Evolutionary conservation across 169 alveolate genomes (phyloP).

Genomic region (Besnoitia besnoiti): DNA sequence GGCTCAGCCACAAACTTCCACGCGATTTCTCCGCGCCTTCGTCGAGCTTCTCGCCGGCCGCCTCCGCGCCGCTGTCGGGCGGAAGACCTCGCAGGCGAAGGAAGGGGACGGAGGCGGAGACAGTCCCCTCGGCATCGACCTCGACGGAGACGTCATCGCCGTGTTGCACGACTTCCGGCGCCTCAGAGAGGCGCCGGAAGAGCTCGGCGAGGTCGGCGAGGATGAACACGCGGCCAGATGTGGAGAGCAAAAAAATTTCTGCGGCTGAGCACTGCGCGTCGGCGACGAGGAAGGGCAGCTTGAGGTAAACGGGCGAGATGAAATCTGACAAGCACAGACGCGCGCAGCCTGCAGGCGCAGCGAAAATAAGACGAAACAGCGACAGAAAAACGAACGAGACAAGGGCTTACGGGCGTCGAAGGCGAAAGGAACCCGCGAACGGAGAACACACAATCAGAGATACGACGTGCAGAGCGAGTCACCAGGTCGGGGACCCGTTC

Average conservation of each 20-base stretch:
- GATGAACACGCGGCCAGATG: conserved; percentile 43
- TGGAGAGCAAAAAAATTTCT: conserved; percentile 37
- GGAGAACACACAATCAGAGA: no score
- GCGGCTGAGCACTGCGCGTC: conserved; percentile 57
- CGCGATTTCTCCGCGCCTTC: background rate
- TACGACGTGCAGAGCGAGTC: no score
- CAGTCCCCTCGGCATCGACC: background rate
- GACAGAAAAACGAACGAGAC: background rate
- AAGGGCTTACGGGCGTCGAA: background rate
- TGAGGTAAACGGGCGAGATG: background rate
- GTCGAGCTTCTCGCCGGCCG: background rate
- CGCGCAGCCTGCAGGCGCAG: background rate
- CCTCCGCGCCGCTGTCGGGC: background rate
- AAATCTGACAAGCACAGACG: background rate
- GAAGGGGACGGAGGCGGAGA: background rate
- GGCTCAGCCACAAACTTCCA: background rate
- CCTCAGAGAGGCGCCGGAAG: conserved; percentile 15
- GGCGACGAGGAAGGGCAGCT: background rate
- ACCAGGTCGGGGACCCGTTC: no score
- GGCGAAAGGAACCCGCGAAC: background rate
- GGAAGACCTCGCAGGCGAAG: background rate
- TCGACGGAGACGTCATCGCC: background rate
- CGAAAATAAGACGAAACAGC: background rate
- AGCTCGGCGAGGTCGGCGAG: conserved; percentile 35
- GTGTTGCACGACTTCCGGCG: background rate